phyloP scores from a whole-genome alignment of 768 basidiomycete genomes.

The Coprinopsis marcescibilis region DNA sequence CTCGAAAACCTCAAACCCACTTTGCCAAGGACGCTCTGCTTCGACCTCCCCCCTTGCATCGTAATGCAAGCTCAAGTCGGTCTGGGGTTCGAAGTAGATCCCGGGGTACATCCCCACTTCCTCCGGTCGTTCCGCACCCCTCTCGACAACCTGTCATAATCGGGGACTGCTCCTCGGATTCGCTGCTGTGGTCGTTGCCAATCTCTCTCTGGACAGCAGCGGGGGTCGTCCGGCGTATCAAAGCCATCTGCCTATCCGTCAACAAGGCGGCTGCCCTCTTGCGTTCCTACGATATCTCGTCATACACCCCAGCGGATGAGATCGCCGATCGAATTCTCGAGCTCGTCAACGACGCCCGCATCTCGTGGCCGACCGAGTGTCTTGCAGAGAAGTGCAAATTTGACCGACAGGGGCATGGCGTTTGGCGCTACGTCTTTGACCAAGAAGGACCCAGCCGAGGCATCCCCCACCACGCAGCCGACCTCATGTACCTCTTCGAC shows the following conservation, averaged over 20 bases:
- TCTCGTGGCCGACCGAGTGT: constrained; percentile 75
- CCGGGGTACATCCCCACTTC: constrained; percentile 16
- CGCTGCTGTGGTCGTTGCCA: constrained; percentile 54
- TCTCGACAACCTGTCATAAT: constrained; percentile 69
- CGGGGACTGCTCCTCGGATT: constrained; percentile 64
- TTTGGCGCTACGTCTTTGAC: constrained; percentile 80
- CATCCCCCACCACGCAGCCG: constrained; percentile 63
- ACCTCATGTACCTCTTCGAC: constrained; percentile 76
- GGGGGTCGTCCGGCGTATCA: constrained; percentile 59
- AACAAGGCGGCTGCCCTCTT: constrained; percentile 54
- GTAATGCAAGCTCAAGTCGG: neutral
- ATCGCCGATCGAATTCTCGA: constrained; percentile 66
- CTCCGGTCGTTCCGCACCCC: constrained; percentile 19
- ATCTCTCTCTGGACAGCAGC: constrained; percentile 59
- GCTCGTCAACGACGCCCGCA: constrained; percentile 65
- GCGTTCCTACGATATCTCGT: constrained; percentile 65
- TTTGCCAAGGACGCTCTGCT: constrained; percentile 5
- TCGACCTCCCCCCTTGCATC: constrained; percentile 1
- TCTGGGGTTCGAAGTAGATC: constrained; percentile 9
- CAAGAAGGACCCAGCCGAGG: constrained; percentile 67
- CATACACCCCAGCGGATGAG: constrained; percentile 58
- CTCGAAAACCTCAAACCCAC: constrained; percentile 6
- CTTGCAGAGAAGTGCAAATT: constrained; percentile 45
- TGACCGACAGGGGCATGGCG: constrained; percentile 50
- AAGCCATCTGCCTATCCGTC: constrained; percentile 70